Evolutionary conservation across 164 flowering plant species (phyloP).

Genomic region (Macadamia integrifolia): DNA sequence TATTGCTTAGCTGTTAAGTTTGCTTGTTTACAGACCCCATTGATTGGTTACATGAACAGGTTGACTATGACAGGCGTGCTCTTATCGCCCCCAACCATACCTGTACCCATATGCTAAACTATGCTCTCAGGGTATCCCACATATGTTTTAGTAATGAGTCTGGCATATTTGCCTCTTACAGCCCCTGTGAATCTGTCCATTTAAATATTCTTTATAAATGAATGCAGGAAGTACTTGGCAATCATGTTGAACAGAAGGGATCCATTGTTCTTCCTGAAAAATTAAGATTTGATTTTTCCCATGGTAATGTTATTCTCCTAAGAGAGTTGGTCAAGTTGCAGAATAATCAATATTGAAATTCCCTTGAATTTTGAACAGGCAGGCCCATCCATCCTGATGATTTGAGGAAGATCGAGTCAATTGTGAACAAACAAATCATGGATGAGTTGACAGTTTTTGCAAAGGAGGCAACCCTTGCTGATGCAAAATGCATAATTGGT

Average conservation of each 20-base stretch:
- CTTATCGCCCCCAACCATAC: conserved; percentile 98
- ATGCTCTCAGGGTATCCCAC: conserved; percentile 76
- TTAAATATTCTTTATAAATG: conserved; percentile 1
- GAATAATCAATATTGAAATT: not conserved
- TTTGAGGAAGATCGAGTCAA: conserved; percentile 68
- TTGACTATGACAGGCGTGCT: conserved; percentile 81
- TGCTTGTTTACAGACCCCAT: not conserved
- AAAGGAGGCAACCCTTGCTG: conserved; percentile 64
- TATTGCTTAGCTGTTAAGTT: not conserved
- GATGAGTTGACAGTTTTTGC: conserved; percentile 73
- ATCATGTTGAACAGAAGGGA: conserved; percentile 97
- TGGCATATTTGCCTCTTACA: no score
- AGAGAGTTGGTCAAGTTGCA: not conserved
- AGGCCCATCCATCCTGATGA: conserved; percentile 71
- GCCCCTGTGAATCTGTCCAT: not conserved
- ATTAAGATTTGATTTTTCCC: conserved; percentile 94
- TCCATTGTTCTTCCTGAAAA: conserved; percentile 99
- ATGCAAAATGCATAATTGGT: conserved; percentile 83
- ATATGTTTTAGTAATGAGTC: not conserved
- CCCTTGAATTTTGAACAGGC: conserved; percentile 38
- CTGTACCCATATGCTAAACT: conserved; percentile 97
- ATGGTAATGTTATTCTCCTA: conserved; percentile 44
- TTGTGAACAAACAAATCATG: conserved; percentile 81
- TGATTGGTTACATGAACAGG: conserved; percentile 38
- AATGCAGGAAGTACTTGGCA: conserved; percentile 92